Percentiles rank a stretch among this genome's conserved stretches.
These are phyloP conservation scores for Geosmithia flava DNA, from an alignment of 2,329 filamentous ascomycete genomes.

Conservation along the genomic window DNA sequence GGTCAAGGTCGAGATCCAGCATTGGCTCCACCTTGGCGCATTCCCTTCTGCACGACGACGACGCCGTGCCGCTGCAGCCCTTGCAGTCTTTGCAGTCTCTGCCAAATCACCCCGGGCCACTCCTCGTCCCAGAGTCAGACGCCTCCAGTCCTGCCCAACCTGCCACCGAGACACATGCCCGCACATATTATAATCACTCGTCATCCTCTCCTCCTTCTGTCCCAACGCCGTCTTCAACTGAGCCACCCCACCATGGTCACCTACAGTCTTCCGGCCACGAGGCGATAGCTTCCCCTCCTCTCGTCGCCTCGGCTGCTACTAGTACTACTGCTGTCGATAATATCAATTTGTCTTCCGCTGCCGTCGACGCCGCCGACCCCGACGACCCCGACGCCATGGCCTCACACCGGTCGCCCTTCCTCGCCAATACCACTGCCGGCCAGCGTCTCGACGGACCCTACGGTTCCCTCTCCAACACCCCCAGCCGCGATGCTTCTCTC, in stretches of 20 bases:
- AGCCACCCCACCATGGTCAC: slow-evolving; percentile 1
- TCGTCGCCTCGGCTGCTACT: background rate
- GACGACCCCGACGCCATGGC: slow-evolving; percentile 14
- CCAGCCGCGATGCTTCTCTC: slow-evolving; percentile 21
- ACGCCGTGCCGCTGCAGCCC: slow-evolving; percentile 2
- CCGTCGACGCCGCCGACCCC: no score
- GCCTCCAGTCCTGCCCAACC: background rate
- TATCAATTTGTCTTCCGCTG: no score
- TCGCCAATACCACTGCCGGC: slow-evolving; percentile 12
- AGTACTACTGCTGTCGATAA: slow-evolving; percentile 4
- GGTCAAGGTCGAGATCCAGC: background rate
- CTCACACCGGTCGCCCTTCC: slow-evolving; percentile 20
- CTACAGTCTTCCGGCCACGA: background rate
- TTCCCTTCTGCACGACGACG: slow-evolving; percentile 1
- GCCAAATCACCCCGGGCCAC: background rate
- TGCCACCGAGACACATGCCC: background rate
- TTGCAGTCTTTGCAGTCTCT: background rate
- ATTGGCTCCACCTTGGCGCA: slow-evolving; percentile 1
- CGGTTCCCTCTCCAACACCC: slow-evolving; percentile 22
- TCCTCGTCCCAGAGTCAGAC: background rate
- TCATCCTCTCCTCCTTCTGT: background rate
- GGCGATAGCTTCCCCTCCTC: slow-evolving; percentile 3
- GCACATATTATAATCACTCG: background rate
- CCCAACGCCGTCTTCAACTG: background rate
- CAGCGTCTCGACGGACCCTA: slow-evolving; percentile 18